phyloP scores from a whole-genome alignment of 2,329 filamentous ascomycete genomes.

The Curvularia spicifera region DNA sequence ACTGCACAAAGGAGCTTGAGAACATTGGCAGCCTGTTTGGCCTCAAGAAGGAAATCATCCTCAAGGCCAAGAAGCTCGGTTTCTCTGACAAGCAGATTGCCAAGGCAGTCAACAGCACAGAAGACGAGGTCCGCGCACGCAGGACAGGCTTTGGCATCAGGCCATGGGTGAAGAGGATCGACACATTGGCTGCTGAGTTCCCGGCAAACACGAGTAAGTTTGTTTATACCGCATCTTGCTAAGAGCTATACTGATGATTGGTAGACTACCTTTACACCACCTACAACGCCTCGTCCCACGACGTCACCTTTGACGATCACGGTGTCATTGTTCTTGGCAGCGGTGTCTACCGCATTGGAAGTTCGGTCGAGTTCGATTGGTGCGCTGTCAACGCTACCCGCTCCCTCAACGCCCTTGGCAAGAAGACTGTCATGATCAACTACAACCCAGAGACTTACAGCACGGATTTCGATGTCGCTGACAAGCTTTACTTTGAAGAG shows the following conservation, averaged over 20 bases:
- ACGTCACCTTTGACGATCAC: constrained; percentile 92
- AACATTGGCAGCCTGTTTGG: constrained; percentile 80
- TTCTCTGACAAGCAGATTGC: constrained; percentile 98
- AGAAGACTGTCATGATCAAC: constrained; percentile 99
- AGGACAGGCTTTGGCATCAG: constrained; percentile 86
- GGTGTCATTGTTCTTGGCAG: constrained; percentile 88
- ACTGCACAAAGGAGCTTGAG: constrained; percentile 86
- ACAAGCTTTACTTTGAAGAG: constrained; percentile 96
- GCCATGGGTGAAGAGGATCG: constrained; percentile 98
- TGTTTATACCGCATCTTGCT: neutral
- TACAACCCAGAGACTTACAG: constrained; percentile 22
- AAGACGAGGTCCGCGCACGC: constrained; percentile 86
- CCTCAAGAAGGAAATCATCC: constrained; percentile 84
- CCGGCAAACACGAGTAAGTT: constrained; percentile 50
- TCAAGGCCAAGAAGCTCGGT: constrained; percentile 95
- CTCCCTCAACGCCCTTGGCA: constrained; percentile 81
- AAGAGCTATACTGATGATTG: neutral
- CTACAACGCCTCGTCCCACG: constrained; percentile 93
- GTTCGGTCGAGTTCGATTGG: constrained; percentile 98
- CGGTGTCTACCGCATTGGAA: constrained; percentile 97
- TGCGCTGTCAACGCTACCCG: constrained; percentile 90
- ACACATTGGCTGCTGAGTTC: constrained; percentile 88
- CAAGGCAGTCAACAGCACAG: constrained; percentile 79
- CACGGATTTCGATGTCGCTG: constrained; percentile 88
- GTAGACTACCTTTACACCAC: constrained; percentile 75